Evolutionary conservation across 164 flowering plant species (phyloP).

Genomic region (Nymphaea colorata): DNA sequence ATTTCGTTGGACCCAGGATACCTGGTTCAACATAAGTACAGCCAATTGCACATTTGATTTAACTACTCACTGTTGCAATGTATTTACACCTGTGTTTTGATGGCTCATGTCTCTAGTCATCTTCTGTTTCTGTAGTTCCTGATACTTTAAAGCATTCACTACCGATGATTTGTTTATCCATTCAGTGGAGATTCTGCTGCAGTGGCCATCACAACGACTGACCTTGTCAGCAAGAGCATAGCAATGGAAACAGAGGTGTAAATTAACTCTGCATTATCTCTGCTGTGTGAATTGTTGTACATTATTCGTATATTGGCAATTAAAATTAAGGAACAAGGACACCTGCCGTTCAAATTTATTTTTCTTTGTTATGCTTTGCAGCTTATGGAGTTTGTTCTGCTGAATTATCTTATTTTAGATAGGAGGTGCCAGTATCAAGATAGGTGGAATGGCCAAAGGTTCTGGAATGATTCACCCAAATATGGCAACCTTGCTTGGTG

Average conservation of each 20-base stretch:
- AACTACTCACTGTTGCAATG: too few relatives aligned
- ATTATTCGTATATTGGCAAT: too few relatives aligned
- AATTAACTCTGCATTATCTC: too few relatives aligned
- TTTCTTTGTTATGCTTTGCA: background rate
- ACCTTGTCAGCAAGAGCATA: slow-evolving; percentile 95
- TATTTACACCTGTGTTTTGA: too few relatives aligned
- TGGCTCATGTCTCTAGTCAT: too few relatives aligned
- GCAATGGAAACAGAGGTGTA: slow-evolving; percentile 71
- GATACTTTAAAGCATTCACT: background rate
- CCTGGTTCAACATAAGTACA: too few relatives aligned
- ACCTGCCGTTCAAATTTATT: background rate
- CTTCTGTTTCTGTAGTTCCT: background rate
- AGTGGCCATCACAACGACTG: slow-evolving; percentile 94
- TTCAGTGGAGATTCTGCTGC: slow-evolving; percentile 94
- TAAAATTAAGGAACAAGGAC: background rate
- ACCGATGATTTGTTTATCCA: slow-evolving; percentile 2
- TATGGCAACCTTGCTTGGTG: slow-evolving; percentile 99
- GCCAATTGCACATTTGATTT: too few relatives aligned
- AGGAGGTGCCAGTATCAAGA: slow-evolving; percentile 55
- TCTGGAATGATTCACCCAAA: slow-evolving; percentile 99
- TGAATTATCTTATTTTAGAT: slow-evolving; percentile 27
- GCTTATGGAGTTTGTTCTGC: background rate
- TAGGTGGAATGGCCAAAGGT: slow-evolving; percentile 99
- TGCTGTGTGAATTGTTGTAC: too few relatives aligned
- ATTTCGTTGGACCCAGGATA: too few relatives aligned